phyloP scores from a whole-genome alignment of 176 grass and related monocot species.

The Bothriochloa decipiens region DNA sequence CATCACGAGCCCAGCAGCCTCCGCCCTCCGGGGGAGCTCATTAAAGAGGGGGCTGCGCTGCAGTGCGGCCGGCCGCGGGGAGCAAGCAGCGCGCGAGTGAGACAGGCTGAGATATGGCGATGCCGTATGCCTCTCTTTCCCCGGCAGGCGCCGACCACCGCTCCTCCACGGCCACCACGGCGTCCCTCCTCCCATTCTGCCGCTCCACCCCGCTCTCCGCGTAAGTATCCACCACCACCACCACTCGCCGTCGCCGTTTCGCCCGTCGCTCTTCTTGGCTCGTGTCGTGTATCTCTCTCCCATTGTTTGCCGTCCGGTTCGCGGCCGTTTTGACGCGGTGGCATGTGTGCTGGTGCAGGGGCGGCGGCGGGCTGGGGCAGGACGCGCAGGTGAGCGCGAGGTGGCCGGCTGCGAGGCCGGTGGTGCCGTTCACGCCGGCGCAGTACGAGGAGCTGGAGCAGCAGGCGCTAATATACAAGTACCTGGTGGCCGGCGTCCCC shows the following conservation, averaged over 20 bases:
- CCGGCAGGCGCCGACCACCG: slow-evolving; percentile 46
- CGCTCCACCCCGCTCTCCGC: slow-evolving; percentile 38
- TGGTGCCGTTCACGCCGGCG: slow-evolving; percentile 67
- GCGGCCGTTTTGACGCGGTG: neutral
- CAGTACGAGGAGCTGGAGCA: slow-evolving; percentile 87
- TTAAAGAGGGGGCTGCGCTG: slow-evolving; percentile 29
- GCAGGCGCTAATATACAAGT: slow-evolving; percentile 87
- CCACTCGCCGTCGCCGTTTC: too few relatives aligned
- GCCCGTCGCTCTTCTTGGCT: neutral
- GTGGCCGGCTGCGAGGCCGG: slow-evolving; percentile 38
- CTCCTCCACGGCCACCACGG: slow-evolving; percentile 44
- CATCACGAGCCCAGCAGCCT: slow-evolving; percentile 3
- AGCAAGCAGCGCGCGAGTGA: slow-evolving; percentile 42
- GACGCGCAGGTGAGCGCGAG: slow-evolving; percentile 22
- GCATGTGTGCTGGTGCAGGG: slow-evolving; percentile 19
- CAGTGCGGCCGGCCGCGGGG: neutral
- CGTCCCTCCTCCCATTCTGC: slow-evolving; percentile 48
- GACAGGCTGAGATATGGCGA: slow-evolving; percentile 48
- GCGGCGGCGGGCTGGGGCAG: neutral
- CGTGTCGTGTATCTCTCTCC: neutral
- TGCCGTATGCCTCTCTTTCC: slow-evolving; percentile 65
- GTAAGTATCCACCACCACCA: neutral
- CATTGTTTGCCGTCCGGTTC: neutral
- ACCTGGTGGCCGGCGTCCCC: slow-evolving; percentile 73
- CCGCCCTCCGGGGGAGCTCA: neutral